phyloP scores from a whole-genome alignment of 306 rosid genomes.

The Citrullus amarus region DNA sequence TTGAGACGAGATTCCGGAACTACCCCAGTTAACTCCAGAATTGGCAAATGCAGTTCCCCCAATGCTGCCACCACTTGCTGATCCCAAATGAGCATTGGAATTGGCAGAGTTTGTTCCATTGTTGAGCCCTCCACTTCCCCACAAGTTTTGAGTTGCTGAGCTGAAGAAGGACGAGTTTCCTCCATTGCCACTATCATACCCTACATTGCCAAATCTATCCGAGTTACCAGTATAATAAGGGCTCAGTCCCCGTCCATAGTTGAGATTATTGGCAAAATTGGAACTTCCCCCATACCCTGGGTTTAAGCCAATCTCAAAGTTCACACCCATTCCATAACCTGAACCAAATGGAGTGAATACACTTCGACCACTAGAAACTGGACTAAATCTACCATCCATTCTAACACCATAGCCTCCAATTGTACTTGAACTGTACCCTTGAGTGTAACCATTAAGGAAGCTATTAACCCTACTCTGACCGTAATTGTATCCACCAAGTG shows the following conservation, averaged over 20 bases:
- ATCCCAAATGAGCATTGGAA: conserved; percentile 54
- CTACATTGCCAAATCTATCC: conserved; percentile 53
- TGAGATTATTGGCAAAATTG: conserved; percentile 50
- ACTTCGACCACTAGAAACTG: conserved; percentile 67
- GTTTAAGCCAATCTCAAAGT: conserved; percentile 65
- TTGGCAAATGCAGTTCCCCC: conserved; percentile 62
- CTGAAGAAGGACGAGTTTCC: conserved; percentile 75
- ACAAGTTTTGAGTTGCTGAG: conserved; percentile 60
- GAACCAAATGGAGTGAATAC: conserved; percentile 72
- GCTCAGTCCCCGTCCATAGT: conserved; percentile 70
- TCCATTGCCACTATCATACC: conserved; percentile 56
- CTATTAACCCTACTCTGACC: conserved; percentile 72
- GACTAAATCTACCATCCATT: conserved; percentile 78
- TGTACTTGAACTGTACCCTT: conserved; percentile 61
- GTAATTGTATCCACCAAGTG: conserved; percentile 60
- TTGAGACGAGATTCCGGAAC: conserved; percentile 50
- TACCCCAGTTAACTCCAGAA: conserved; percentile 70
- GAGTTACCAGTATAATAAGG: conserved; percentile 64
- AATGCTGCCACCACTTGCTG: conserved; percentile 59
- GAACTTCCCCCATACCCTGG: conserved; percentile 75
- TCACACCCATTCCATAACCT: conserved; percentile 79
- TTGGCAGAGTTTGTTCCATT: conserved; percentile 57
- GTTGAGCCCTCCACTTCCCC: conserved; percentile 77
- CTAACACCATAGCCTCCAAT: conserved; percentile 76
- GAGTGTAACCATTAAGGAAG: conserved; percentile 74